Evolutionary conservation across 1,284 basidiomycete genomes (phyloP), one percentile per base, ranked within the genome.

Genomic region (Porodaedalea pini): DNA sequence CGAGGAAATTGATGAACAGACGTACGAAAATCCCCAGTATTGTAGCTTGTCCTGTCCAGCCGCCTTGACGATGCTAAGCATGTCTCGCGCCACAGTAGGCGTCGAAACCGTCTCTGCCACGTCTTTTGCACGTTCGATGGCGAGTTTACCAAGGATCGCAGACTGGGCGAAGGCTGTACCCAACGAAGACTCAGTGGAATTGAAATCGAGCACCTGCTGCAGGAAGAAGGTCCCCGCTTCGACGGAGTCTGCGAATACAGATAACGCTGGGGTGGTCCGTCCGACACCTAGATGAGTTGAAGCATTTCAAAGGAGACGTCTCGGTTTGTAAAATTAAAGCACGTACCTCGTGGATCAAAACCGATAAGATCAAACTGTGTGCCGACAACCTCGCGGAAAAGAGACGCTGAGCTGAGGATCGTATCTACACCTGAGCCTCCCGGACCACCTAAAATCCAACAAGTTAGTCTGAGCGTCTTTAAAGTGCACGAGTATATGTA

Each of bases 311-410:
- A n/a, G n/a, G n/a, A n/a, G n/a, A n/a, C n/a, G 6, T 31, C 4
- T 25, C 6, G 27, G 27, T 3, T 3, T 3, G 7, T 27, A 13
- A 48, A 6, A 5, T 7, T 23, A 29, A 10, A 23, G 10, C 8
- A 34, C 36, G n/a, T 56, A 64, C 67, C 66, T 54, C 71, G 62
- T 36, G 71, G 70, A 62, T 72, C 70, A 55, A 71, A 71, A 2
- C 70, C 66, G 21, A 73, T 59, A 17, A 71, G 59, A 51, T 71
- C 71, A 50, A 61, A 72, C 25, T 67, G 63, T 3, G 62, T 63
- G 2, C 70, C 70, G 6, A 71, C 23, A 11, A 55, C 21, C 13
- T 36, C 36, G 19, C 44, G 23, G 3, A 55, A 11, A 10, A 19
- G 23, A 10, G 13, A 11, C 4, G 17, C 25, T 45, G 6, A 13